phyloP scores from a whole-genome alignment of 2,329 filamentous ascomycete species.

The Beauveria bassiana region DNA sequence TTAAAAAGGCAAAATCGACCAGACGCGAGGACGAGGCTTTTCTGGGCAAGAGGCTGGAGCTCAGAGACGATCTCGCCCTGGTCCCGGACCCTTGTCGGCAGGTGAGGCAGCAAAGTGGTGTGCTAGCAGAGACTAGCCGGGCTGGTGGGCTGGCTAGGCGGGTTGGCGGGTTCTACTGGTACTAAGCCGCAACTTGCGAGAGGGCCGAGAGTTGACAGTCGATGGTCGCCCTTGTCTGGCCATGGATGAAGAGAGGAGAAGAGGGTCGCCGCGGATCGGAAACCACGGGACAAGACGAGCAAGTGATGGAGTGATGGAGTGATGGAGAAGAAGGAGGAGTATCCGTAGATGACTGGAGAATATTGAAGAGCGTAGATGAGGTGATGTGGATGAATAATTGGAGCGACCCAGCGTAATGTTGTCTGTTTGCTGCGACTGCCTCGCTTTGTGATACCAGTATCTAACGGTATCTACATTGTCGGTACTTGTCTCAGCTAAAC shows the following conservation, averaged over 20 bases:
- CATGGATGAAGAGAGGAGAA: not conserved
- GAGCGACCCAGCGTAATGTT: not conserved
- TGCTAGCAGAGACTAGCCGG: not conserved
- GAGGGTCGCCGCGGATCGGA: constrained; percentile 2
- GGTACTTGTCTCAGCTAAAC: no score
- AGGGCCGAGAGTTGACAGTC: not conserved
- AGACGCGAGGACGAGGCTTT: not conserved
- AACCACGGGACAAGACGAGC: not conserved
- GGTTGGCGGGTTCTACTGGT: not conserved
- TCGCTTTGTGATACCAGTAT: not conserved
- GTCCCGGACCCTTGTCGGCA: not conserved
- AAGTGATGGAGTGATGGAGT: not conserved
- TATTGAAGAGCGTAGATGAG: not conserved
- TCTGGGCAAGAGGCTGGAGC: not conserved
- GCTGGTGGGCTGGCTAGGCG: not conserved
- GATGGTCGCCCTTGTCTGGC: not conserved
- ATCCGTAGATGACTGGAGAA: not conserved
- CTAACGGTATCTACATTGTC: no score
- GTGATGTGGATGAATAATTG: not conserved
- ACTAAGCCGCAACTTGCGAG: not conserved
- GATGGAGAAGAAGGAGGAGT: not conserved
- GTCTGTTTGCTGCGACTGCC: not conserved
- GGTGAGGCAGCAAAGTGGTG: not conserved
- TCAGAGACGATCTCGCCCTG: not conserved
- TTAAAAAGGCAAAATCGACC: no score